Conservation (phyloP, 768 basidiomycete genomes). For the Trichaptum fuscoviolaceum region DNA sequence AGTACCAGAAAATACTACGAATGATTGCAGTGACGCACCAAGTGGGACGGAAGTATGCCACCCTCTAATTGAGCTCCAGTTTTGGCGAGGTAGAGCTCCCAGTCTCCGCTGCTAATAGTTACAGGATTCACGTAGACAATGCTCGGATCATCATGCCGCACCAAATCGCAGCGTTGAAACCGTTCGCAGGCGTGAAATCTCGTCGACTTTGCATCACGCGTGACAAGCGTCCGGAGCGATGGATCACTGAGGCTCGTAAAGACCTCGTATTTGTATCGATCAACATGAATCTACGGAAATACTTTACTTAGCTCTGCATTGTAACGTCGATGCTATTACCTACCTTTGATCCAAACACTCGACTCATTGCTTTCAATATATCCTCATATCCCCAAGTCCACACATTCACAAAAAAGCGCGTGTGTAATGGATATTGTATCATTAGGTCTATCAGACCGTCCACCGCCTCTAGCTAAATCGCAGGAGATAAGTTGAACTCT, state of each 20-base stretch:
- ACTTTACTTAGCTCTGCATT: not conserved
- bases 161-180: slow-evolving; percentile 63
- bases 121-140: slow-evolving; percentile 87
- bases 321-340: not conserved
- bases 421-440: slow-evolving; percentile 53
- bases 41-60: slow-evolving; percentile 45
- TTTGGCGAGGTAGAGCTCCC: slow-evolving; percentile 44
- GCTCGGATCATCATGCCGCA: slow-evolving; percentile 37
- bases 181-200: slow-evolving; percentile 95
- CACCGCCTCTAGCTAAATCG: slow-evolving; percentile 55
- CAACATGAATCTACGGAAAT: slow-evolving; percentile 69
- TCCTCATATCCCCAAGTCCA: slow-evolving; percentile 99
- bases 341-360: slow-evolving; percentile 61
- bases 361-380: slow-evolving; percentile 69
- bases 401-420: slow-evolving; percentile 81
- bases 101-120: slow-evolving; percentile 54
- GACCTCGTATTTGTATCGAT: slow-evolving; percentile 78
- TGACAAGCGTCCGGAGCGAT: slow-evolving; percentile 54
- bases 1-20: not conserved
- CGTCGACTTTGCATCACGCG: slow-evolving; percentile 53
- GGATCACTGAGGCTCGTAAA: slow-evolving; percentile 57
- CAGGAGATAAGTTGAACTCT: not conserved
- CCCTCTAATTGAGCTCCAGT: slow-evolving; percentile 38
- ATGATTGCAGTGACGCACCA: slow-evolving; percentile 41
- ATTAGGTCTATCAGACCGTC: slow-evolving; percentile 66